Conservation (phyloP, 73 alveolate species). For the Paraurostyla sp. region DNA sequence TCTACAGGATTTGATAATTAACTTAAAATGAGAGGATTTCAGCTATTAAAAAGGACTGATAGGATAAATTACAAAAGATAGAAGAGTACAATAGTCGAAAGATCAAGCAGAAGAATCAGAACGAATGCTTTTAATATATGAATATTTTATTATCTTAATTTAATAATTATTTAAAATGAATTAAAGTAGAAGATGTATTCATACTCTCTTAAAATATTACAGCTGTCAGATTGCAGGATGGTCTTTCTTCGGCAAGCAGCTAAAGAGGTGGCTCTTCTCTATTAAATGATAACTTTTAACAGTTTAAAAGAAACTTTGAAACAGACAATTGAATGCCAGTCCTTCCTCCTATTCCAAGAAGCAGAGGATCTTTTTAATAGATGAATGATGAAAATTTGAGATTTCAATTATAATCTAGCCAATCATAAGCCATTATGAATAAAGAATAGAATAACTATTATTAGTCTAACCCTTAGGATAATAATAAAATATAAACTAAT, state of each 20-base stretch:
- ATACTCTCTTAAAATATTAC: neutral
- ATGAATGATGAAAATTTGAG: slow-evolving; percentile 5
- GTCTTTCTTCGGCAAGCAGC: neutral
- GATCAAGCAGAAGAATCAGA: neutral
- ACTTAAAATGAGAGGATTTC: neutral
- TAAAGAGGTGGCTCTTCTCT: neutral
- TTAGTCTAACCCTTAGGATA: neutral
- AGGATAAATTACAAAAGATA: neutral
- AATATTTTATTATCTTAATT: neutral
- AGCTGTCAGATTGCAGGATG: slow-evolving; percentile 8
- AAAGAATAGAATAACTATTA: neutral
- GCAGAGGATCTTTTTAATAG: slow-evolving; percentile 23
- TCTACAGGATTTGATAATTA: neutral
- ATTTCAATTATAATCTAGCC: neutral
- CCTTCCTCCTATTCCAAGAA: slow-evolving; percentile 36
- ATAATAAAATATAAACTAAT: neutral
- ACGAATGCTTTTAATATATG: neutral
- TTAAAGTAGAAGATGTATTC: slow-evolving; percentile 10
- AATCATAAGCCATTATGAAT: neutral
- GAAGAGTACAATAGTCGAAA: neutral
- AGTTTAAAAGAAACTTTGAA: neutral
- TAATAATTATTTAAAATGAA: neutral
- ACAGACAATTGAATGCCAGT: neutral
- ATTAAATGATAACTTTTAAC: neutral
- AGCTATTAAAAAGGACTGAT: neutral